These are phyloP conservation scores for Fusarium ambrosium DNA, from an alignment of 2,329 filamentous ascomycete genomes.

Conservation along the genomic window DNA sequence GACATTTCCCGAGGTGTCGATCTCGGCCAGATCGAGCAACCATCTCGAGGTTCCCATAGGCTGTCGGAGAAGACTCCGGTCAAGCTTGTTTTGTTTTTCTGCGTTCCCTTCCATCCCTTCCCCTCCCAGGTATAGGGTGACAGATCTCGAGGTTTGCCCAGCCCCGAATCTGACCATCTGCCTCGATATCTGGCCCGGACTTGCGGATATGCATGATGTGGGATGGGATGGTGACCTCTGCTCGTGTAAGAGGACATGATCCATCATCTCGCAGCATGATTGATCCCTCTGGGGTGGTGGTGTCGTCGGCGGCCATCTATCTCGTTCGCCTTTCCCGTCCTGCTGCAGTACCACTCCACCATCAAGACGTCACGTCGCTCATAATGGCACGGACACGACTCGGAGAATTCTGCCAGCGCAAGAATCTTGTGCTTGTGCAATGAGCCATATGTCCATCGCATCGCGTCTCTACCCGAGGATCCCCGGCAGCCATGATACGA, in stretches of 20 bases:
- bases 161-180: not conserved
- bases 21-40: slow-evolving; percentile 12
- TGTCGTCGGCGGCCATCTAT: not conserved
- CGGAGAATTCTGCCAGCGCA: slow-evolving; percentile 46
- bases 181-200: not conserved
- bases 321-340: slow-evolving; percentile 10
- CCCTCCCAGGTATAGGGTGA: not conserved
- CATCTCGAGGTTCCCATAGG: not conserved
- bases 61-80: slow-evolving; percentile 2
- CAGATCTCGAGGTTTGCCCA: not conserved
- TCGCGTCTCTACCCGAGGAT: slow-evolving; percentile 26
- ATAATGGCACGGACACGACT: slow-evolving; percentile 35
- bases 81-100: not conserved
- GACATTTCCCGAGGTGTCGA: slow-evolving; percentile 10
- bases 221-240: not conserved
- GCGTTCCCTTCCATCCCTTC: not conserved
- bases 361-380: slow-evolving; percentile 29
- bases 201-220: not conserved
- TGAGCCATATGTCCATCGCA: slow-evolving; percentile 6
- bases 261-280: not conserved
- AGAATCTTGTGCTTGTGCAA: slow-evolving; percentile 40
- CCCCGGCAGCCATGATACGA: slow-evolving; percentile 8
- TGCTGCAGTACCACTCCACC: slow-evolving; percentile 21
- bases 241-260: not conserved
- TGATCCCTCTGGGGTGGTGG: not conserved